Base-by-base conservation (phyloP, 2,329 filamentous ascomycete genomes). In the Colletotrichum kahawae region DNA sequence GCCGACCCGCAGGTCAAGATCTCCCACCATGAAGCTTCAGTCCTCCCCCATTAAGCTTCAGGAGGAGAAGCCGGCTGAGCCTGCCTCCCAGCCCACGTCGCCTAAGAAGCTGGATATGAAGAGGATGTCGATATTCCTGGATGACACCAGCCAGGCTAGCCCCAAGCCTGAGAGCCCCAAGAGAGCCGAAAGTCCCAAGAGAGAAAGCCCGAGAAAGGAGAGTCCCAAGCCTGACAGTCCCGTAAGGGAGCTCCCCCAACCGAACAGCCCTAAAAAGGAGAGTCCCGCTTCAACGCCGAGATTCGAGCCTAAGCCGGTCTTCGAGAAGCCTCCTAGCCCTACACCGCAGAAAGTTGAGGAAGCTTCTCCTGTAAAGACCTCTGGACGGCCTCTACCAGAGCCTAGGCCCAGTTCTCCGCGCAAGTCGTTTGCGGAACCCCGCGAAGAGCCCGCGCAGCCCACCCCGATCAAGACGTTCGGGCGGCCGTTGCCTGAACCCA, bases 81-180 rank as follows among this genome's bases (percentile, higher is more conserved):
- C 80, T 1, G 78, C 76, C 16, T 84, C 87, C 1, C 86, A 88
- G 74, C 85, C 89, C 5, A 51, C 70, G 18, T 91, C 91, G 18
- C 91, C 92, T 1, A 87, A 85, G 73, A 92, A 92, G 78, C 83
- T 92, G 24, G 88, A 92, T 78, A 82, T 88, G 81, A 92, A 90
- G 81, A 86, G 90, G 69, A 88, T 92, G 82, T 92, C 91, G 3
- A 87, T 83, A 70, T 93, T 93, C 77, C 77, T 92, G 16, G 89
- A 89, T 71, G 87, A 89, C 56, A 78, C 84, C 27, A 79, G 75
- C n/a, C 79, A 81, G 51, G 59, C 77, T 12, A 80, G 71, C 18
- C 79, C 79, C 14, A 70, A 72, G 54, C n/a, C 74, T 3, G 74
- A 77, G 33, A 77, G 67, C n/a, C 65, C 73, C 12, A 57, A 57